phyloP scores from a whole-genome alignment of 1,284 basidiomycete genomes.

The Sporisorium iseilematis-ciliati region DNA sequence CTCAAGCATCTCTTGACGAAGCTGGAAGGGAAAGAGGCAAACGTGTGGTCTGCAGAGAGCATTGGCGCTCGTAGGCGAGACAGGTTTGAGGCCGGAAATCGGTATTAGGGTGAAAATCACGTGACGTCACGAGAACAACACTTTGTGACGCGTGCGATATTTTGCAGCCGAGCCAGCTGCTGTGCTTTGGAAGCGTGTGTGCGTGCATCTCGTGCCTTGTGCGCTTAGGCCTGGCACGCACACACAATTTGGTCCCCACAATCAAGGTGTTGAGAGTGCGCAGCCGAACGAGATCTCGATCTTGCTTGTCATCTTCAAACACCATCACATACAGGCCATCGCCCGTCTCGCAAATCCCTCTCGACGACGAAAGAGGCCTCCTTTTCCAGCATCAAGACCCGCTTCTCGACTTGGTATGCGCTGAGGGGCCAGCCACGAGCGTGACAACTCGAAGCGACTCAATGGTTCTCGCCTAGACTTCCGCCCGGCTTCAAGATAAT shows the following conservation, averaged over 20 bases:
- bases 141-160: slow-evolving; percentile 8
- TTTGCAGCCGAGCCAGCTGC: background rate
- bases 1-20: too few relatives aligned
- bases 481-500: background rate
- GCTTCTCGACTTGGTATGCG: background rate
- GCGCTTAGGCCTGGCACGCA: background rate
- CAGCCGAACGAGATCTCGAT: slow-evolving; percentile 1
- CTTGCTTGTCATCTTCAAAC: background rate
- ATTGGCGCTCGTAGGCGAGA: background rate
- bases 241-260: background rate
- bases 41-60: background rate
- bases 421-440: background rate
- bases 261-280: background rate
- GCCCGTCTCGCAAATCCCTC: background rate
- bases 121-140: slow-evolving; percentile 8
- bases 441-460: background rate
- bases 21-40: too few relatives aligned
- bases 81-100: background rate
- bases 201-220: too few relatives aligned
- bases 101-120: background rate
- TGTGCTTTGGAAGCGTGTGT: background rate
- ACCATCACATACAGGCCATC: background rate
- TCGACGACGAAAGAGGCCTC: background rate
- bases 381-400: background rate
- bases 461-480: background rate